Conservation (phyloP, 129 eudicot genomes). For the Flaveria ramosissima region DNA sequence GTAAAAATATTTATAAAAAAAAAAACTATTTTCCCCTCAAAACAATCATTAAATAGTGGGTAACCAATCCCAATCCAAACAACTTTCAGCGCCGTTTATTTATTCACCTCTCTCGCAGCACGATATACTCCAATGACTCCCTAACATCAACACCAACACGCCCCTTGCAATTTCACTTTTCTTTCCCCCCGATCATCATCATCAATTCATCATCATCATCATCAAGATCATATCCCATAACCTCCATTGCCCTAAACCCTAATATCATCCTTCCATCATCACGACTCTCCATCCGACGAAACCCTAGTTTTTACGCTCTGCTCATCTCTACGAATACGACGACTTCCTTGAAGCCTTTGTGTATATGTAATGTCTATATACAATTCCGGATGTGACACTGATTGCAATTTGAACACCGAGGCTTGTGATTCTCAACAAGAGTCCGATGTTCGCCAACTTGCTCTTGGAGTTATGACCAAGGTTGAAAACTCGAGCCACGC, state of each 20-base stretch:
- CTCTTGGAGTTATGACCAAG: constrained; percentile 11
- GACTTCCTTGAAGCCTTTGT: background rate
- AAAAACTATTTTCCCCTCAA: too few species aligned
- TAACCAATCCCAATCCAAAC: background rate
- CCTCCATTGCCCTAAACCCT: constrained; percentile 14
- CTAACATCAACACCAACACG: background rate
- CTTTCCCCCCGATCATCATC: constrained; percentile 3
- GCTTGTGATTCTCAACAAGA: constrained; percentile 42
- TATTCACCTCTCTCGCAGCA: too few species aligned
- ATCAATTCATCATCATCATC: background rate
- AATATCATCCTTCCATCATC: constrained; percentile 9
- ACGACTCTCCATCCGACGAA: background rate
- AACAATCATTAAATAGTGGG: background rate
- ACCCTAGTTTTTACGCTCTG: constrained; percentile 23
- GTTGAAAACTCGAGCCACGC: constrained; percentile 26
- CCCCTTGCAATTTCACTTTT: constrained; percentile 11
- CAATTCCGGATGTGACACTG: background rate
- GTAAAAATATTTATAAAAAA: too few species aligned
- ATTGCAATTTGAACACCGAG: constrained; percentile 6
- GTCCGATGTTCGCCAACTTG: constrained; percentile 34
- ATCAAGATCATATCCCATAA: background rate
- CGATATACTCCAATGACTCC: background rate
- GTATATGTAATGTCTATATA: constrained; percentile 2
- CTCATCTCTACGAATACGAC: background rate
- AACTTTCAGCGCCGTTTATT: too few species aligned